Evolutionary conservation across 805 yeast genomes (phyloP).

Genomic region (Pichia phayaonensis): DNA sequence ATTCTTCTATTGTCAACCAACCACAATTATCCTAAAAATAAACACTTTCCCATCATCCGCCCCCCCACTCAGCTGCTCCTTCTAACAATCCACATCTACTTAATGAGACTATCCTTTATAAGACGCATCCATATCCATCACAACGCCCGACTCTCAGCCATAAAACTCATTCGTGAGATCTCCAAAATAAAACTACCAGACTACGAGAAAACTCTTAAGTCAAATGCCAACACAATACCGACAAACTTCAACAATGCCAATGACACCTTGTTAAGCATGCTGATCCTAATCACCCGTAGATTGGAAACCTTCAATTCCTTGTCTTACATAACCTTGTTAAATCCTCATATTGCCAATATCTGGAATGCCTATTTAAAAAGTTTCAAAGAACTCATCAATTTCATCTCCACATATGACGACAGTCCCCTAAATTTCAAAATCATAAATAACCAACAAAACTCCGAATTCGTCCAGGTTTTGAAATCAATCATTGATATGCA

Average conservation of each 20-base stretch:
- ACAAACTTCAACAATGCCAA: slow-evolving; percentile 32
- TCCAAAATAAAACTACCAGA: slow-evolving; percentile 2
- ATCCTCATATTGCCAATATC: slow-evolving; percentile 77
- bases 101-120: neutral
- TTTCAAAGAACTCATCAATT: slow-evolving; percentile 33
- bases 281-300: slow-evolving; percentile 63
- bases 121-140: neutral
- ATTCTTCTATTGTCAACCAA: too few relatives aligned
- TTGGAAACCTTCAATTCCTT: slow-evolving; percentile 60
- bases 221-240: neutral
- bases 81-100: too few relatives aligned
- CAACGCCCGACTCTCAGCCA: neutral
- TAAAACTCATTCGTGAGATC: neutral
- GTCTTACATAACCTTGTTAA: slow-evolving; percentile 79
- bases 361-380: slow-evolving; percentile 59
- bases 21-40: too few relatives aligned
- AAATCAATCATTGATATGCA: slow-evolving; percentile 62
- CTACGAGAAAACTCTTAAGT: neutral
- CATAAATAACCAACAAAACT: slow-evolving; percentile 44
- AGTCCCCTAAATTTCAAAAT: slow-evolving; percentile 27
- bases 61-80: too few relatives aligned
- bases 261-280: slow-evolving; percentile 47
- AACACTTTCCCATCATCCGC: too few relatives aligned
- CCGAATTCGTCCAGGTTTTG: slow-evolving; percentile 44
- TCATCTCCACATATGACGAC: slow-evolving; percentile 24